Percentiles rank a stretch among this genome's conserved stretches.
phyloP scores from a whole-genome alignment of 169 alveolate genomes.

The Eimeria necatrix region DNA sequence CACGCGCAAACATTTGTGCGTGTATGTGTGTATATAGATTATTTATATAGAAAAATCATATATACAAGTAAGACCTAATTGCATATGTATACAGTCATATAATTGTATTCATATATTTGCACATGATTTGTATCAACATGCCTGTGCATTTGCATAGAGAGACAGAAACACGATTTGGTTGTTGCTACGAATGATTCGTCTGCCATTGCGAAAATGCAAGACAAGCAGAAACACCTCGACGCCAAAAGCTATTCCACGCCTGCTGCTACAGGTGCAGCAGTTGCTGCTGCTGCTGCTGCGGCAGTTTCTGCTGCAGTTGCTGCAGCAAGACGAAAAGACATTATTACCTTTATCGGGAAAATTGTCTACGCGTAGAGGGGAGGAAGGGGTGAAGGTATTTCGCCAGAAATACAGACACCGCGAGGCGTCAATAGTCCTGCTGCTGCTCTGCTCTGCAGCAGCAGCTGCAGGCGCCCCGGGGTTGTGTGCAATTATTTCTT shows the following conservation, averaged over 20 bases:
- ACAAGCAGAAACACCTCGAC: constrained; percentile 1
- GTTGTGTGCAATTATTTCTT: background rate
- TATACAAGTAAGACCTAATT: background rate
- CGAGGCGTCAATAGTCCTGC: constrained; percentile 8
- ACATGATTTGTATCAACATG: no score
- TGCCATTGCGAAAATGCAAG: background rate
- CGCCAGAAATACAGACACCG: background rate
- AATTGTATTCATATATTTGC: no score
- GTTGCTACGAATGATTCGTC: no score
- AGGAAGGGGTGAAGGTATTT: background rate
- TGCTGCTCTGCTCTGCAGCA: background rate
- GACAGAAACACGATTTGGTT: no score
- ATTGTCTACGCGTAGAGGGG: background rate
- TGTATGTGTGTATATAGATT: no score
- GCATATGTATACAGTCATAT: background rate
- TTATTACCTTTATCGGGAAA: background rate
- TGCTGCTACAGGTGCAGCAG: constrained; percentile 28
- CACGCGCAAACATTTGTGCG: no score
- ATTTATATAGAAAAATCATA: background rate
- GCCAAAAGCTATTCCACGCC: constrained; percentile 27
- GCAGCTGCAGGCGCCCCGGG: constrained; percentile 19
- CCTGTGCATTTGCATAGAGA: no score
- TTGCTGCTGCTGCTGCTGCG: constrained; percentile 15
- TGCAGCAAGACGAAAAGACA: constrained; percentile 4
- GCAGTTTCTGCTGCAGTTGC: background rate